These are phyloP conservation scores for Dioscorea alata DNA, from an alignment of 106 monocot species.

Conservation along the genomic window DNA sequence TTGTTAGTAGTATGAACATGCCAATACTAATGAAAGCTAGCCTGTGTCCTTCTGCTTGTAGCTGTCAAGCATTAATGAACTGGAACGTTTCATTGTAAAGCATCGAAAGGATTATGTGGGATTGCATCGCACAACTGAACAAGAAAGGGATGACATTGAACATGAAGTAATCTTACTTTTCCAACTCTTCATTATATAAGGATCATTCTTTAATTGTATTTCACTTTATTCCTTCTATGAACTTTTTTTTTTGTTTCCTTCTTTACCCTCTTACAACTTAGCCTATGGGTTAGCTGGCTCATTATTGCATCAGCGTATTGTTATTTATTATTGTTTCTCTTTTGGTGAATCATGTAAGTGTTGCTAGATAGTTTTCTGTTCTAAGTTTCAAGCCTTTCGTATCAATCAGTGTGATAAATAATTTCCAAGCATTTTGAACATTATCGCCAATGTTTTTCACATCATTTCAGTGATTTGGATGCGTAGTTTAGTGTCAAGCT, in stretches of 20 bases:
- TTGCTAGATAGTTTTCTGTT: no score
- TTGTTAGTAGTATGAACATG: background rate
- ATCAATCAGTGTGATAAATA: no score
- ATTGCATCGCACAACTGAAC: conserved; percentile 78
- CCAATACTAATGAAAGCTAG: background rate
- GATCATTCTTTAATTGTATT: no score
- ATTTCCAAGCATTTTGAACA: no score
- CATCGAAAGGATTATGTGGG: conserved; percentile 93
- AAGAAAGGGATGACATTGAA: conserved; percentile 89
- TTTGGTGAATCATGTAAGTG: background rate
- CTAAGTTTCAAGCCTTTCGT: no score
- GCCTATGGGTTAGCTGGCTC: no score
- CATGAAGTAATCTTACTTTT: conserved; percentile 63
- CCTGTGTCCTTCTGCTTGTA: conserved; percentile 14
- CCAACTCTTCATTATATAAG: background rate
- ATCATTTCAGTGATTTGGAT: no score
- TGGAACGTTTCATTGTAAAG: conserved; percentile 77
- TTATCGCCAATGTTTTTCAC: no score
- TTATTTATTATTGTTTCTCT: background rate
- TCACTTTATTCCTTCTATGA: no score
- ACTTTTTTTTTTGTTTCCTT: no score
- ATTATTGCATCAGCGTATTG: background rate
- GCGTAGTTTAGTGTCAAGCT: no score
- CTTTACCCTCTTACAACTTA: no score
- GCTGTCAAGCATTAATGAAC: conserved; percentile 78